Evolutionary conservation across 192 early-diverging fungal genomes (phyloP).

Genomic region (Geranomyces variabilis): DNA sequence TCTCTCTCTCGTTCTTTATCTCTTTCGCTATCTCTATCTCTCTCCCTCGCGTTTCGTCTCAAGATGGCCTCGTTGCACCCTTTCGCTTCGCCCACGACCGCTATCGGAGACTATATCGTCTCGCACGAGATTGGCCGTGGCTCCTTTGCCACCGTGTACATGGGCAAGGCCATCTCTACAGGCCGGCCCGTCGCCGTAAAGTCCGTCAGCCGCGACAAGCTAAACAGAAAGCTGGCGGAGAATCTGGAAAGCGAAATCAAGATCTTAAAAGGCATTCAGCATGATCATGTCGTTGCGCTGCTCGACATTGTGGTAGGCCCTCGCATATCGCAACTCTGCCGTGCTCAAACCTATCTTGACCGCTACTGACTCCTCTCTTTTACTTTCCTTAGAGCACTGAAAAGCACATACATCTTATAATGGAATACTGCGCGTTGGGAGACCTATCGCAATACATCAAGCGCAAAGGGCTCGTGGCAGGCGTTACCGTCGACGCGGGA

Average conservation of each 20-base stretch:
- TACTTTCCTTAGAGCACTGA: constrained; percentile 73
- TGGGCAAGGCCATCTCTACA: constrained; percentile 11
- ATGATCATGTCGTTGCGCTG: constrained; percentile 86
- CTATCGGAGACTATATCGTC: constrained; percentile 79
- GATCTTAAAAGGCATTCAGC: constrained; percentile 84
- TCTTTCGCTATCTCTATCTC: no score
- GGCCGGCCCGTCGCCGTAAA: constrained; percentile 81
- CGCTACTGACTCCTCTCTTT: neutral
- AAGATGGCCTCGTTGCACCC: constrained; percentile 4
- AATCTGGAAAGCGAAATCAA: constrained; percentile 95
- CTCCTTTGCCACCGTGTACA: constrained; percentile 94
- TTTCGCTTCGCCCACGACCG: constrained; percentile 14
- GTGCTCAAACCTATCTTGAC: no score
- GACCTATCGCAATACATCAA: constrained; percentile 92
- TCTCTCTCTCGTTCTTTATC: no score
- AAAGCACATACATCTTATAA: constrained; percentile 91
- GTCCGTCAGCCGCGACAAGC: constrained; percentile 82
- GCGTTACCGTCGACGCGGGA: neutral
- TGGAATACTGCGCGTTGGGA: constrained; percentile 97
- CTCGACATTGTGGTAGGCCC: constrained; percentile 83
- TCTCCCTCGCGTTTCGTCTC: no score
- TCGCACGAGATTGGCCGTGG: constrained; percentile 88
- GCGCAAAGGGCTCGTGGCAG: constrained; percentile 45
- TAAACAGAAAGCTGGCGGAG: constrained; percentile 88
- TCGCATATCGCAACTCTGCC: no score